Evolutionary conservation across 768 basidiomycete genomes (phyloP).

Genomic region (Candolleomyces eurysporus): DNA sequence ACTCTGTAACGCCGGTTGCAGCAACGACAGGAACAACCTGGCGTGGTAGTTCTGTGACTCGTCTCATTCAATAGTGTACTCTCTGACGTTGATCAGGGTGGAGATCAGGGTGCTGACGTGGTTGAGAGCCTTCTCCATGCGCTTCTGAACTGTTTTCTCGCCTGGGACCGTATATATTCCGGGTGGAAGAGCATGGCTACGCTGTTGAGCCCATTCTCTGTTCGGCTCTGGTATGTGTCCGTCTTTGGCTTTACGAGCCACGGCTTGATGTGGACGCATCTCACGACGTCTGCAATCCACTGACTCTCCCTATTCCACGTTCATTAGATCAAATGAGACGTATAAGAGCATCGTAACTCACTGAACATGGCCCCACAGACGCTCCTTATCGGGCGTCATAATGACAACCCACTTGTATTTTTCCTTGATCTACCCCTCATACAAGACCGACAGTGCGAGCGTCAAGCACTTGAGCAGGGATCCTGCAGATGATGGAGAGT

Average conservation of each 20-base stretch:
- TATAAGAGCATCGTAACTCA: too few species aligned
- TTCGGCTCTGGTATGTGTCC: slow-evolving; percentile 25
- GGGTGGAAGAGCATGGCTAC: slow-evolving; percentile 27
- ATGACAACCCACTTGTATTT: too few species aligned
- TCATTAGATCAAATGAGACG: too few species aligned
- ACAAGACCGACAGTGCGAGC: too few species aligned
- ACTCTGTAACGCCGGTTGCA: slow-evolving; percentile 20
- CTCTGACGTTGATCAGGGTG: slow-evolving; percentile 29
- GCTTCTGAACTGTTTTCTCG: slow-evolving; percentile 31
- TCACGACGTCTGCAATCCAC: slow-evolving; percentile 27
- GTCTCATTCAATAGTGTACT: slow-evolving; percentile 38
- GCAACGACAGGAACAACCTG: slow-evolving; percentile 35
- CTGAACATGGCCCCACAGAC: too few species aligned
- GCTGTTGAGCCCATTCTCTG: slow-evolving; percentile 26
- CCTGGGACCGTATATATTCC: slow-evolving; percentile 27
- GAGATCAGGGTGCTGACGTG: slow-evolving; percentile 31
- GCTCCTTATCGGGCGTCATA: too few species aligned
- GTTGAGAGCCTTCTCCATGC: slow-evolving; percentile 34
- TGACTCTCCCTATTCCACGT: too few species aligned
- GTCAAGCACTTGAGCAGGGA: too few species aligned
- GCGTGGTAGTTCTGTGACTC: slow-evolving; percentile 28
- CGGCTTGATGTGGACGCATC: slow-evolving; percentile 34
- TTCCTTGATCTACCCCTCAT: too few species aligned
- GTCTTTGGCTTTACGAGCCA: slow-evolving; percentile 42
- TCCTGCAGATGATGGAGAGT: too few species aligned